These are phyloP conservation scores for Lithohypha guttulata DNA, from an alignment of 2,329 filamentous ascomycete genomes.

Conservation along the genomic window DNA sequence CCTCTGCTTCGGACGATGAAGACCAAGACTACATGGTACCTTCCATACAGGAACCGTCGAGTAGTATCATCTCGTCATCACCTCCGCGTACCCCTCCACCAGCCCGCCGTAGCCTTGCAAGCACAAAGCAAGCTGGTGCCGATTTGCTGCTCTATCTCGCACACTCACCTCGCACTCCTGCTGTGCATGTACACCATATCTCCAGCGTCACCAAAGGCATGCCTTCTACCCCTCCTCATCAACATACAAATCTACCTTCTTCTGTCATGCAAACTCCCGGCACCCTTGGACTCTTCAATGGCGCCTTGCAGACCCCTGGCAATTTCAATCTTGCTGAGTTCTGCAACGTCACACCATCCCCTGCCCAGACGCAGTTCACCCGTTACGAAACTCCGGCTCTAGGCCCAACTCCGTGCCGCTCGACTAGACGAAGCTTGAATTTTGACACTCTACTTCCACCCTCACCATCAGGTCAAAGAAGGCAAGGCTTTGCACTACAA, in stretches of 20 bases:
- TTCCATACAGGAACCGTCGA: conserved; percentile 42
- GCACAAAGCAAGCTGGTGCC: conserved; percentile 66
- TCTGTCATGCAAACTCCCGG: conserved; percentile 47
- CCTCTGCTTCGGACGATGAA: conserved; percentile 54
- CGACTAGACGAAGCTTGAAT: conserved; percentile 65
- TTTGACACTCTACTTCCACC: conserved; percentile 65
- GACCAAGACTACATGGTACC: conserved; percentile 68
- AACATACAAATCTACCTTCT: conserved; percentile 43
- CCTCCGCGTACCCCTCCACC: conserved; percentile 72
- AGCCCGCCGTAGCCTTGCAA: conserved; percentile 37
- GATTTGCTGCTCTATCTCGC: conserved; percentile 75
- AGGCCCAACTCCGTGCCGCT: conserved; percentile 60
- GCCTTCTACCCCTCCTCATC: conserved; percentile 66
- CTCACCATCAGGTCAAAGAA: conserved; percentile 20
- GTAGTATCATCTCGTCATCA: conserved; percentile 55
- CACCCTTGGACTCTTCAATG: conserved; percentile 59
- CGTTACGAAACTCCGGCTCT: conserved; percentile 44
- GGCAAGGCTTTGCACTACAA: conserved; percentile 49
- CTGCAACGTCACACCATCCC: conserved; percentile 92
- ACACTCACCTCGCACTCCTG: conserved; percentile 63
- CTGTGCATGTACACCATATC: conserved; percentile 40
- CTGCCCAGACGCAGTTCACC: conserved; percentile 73
- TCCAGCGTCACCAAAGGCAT: conserved; percentile 43
- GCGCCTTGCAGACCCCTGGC: conserved; percentile 69
- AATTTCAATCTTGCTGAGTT: conserved; percentile 93